phyloP scores from a whole-genome alignment of 345 rosid genomes.

The Eucalyptus victrix region DNA sequence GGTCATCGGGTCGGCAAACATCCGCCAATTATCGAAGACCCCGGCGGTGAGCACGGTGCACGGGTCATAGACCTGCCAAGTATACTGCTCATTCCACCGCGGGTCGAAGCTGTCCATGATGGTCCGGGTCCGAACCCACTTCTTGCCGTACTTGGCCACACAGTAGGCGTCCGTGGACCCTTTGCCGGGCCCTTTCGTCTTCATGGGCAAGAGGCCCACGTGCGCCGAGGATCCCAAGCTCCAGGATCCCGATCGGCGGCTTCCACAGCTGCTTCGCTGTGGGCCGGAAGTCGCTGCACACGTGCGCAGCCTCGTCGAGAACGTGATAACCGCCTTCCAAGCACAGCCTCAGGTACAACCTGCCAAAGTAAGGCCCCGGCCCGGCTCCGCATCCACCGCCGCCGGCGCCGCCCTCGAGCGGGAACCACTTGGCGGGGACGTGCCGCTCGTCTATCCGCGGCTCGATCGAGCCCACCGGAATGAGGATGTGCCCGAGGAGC shows the following conservation, averaged over 20 bases:
- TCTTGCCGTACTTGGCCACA: slow-evolving; percentile 93
- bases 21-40: slow-evolving; percentile 90
- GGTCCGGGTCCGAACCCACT: slow-evolving; percentile 94
- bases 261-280: slow-evolving; percentile 98
- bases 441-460: slow-evolving; percentile 76
- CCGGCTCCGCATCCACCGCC: slow-evolving; percentile 5
- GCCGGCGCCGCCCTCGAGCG: slow-evolving; percentile 20
- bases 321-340: slow-evolving; percentile 99
- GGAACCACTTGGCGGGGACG: slow-evolving; percentile 61
- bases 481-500: slow-evolving; percentile 41
- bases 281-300: slow-evolving; percentile 93
- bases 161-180: slow-evolving; percentile 92
- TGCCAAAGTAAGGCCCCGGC: slow-evolving; percentile 47
- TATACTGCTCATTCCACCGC: slow-evolving; percentile 97
- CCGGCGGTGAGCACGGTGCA: slow-evolving; percentile 78
- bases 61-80: slow-evolving; percentile 99
- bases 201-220: slow-evolving; percentile 90
- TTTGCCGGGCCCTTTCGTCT: slow-evolving; percentile 51
- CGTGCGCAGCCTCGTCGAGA: slow-evolving; percentile 97
- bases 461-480: slow-evolving; percentile 66
- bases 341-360: slow-evolving; percentile 63
- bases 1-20: slow-evolving; percentile 35
- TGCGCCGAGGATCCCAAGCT: slow-evolving; percentile 88
- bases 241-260: slow-evolving; percentile 80
- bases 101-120: slow-evolving; percentile 88